Base-by-base conservation (phyloP, 2,329 filamentous ascomycete species). In the Hyphodiscus sp. region DNA sequence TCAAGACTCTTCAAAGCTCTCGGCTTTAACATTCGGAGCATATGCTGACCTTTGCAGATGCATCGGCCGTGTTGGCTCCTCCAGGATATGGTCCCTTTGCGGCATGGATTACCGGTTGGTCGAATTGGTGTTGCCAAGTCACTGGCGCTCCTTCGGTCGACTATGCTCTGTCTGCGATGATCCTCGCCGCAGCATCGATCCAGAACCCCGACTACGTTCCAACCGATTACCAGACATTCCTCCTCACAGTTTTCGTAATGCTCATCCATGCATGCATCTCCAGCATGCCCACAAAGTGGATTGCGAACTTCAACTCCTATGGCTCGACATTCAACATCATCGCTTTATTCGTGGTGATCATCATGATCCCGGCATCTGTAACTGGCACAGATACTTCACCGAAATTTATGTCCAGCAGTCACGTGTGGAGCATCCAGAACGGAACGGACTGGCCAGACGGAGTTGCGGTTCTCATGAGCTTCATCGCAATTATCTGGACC, bases 241-340 rank as follows among this genome's bases (percentile, higher is more conserved):
- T 90, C 20, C 72, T 89, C 13, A 86, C 84, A 0, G 72, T 79
- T 2, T 71, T 85, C 46, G 74, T 89, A 58, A 85, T 89, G 82
- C 67, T 87, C 26, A 73, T 87, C 20, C 86, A 90, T 66, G 79
- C 74, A 9, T 73, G 72, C 56, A 83, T 89, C 64, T 86, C 83
- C 51, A 86, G 82, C 44, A 79, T 88, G 73, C 83, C 86, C 5
- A 90, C 86, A 0, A 76, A 78, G 47, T 87, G 82, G 79, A 80
- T 89, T 53, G 86, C 85, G 1, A 73, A 76, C 26, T 81, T 87
- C 72, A 90, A 89, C 67, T 85, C 83, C 0, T 80, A 77, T 47
- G 86, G 86, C 13, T 87, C 83, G 10, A 82, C 78, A 0, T 81
- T 89, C 71, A 90, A 90, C 68, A 82, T 89, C 64, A 68, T 86